Evolutionary conservation across 2,329 filamentous ascomycete species (phyloP), one percentile per base, ranked within the genome.

Genomic region (Chalaropsis thielavioides): DNA sequence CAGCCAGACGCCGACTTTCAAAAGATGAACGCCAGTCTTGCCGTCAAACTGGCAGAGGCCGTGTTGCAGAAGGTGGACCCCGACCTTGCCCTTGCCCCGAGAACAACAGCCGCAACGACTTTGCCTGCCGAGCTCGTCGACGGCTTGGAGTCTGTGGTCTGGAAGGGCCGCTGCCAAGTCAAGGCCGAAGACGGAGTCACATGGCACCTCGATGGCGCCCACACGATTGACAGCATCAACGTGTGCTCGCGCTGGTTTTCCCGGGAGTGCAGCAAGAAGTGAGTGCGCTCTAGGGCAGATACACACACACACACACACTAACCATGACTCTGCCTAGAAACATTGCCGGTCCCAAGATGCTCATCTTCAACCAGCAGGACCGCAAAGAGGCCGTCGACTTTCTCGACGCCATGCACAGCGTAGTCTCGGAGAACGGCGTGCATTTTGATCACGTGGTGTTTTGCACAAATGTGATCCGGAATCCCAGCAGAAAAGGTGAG

Each of bases 131-230:
- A 85, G 69, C 89, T 96, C 71, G 76, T 84, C 27, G 78, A 81
- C 15, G 94, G 91, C 0, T 77, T 99, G 1, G 85, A 92, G 72
- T 76, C 83, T 69, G 87, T 90, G 1, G 82, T 84, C 2, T 88
- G 91, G 77, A 82, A 90, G 49, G 94, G 92, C 3, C 82, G 94
- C 58, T 96, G 92, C 72, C 83, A 87, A 69, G 76, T 80, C 49
- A 83, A 81, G 70, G 24, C 19, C 13, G 63, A 67, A 35, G 63
- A 46, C 1, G 71, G 72, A 1, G 77, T 95, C 4, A 80, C 79
- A 17, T 99, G 92, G 92, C 88, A 92, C 71, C 83, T 99, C 22
- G 94, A 99, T 72, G 92, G 94, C 8, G 94, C 91, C 1, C 94
- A 99, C 74, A 99, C 92, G 0, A 80, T 88, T 2, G 92, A 97